These are phyloP conservation scores for Hydrangea macrophylla DNA, from an alignment of 148 eudicot species.

Conservation along the genomic window DNA sequence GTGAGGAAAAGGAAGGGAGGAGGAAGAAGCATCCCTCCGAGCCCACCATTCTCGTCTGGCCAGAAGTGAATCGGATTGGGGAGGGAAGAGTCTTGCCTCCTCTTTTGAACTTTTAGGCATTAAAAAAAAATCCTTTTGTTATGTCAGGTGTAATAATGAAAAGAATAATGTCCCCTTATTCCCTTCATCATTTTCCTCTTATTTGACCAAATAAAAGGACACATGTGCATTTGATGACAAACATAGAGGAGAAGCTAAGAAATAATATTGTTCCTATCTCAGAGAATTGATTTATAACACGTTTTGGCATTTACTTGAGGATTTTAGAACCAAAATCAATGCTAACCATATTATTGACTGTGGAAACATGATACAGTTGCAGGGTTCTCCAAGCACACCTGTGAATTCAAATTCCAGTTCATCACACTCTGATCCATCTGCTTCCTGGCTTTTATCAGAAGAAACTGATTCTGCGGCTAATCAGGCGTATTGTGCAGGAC, in stretches of 20 bases:
- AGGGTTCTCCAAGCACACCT: conserved; percentile 70
- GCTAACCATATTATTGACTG: conserved; percentile 16
- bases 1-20: too few relatives aligned
- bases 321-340: not conserved
- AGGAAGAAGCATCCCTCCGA: too few relatives aligned
- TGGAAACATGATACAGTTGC: conserved; percentile 36
- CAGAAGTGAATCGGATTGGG: too few relatives aligned
- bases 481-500: conserved; percentile 24
- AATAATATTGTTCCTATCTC: not conserved
- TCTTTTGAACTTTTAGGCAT: too few relatives aligned
- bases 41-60: too few relatives aligned
- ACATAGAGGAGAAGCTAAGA: not conserved
- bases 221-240: not conserved
- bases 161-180: too few relatives aligned
- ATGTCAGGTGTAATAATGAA: too few relatives aligned
- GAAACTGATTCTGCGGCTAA: conserved; percentile 48
- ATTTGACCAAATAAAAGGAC: not conserved
- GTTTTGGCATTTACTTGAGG: not conserved
- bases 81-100: too few relatives aligned
- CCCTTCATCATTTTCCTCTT: not conserved
- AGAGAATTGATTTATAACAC: not conserved
- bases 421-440: conserved; percentile 52
- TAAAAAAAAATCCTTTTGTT: too few relatives aligned
- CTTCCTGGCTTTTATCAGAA: conserved; percentile 50
- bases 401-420: conserved; percentile 52